A percentile compares a stretch with the other conserved stretches of the same genome.
These are phyloP conservation scores for Dictyostelium capitatum DNA, from an alignment of 78 protist species.

Conservation along the genomic window DNA sequence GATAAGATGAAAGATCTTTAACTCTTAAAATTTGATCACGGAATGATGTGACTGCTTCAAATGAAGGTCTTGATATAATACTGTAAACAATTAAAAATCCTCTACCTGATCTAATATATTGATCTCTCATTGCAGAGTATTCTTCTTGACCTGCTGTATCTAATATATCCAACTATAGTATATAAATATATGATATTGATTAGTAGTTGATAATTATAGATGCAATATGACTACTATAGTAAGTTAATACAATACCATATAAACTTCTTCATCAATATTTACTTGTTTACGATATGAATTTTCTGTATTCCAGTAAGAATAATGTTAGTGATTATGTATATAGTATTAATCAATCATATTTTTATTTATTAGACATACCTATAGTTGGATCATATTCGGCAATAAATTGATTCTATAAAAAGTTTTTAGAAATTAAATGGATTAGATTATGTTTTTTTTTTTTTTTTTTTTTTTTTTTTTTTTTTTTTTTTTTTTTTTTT, in stretches of 20 bases:
- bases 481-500: too few relatives aligned
- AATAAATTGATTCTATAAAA: constrained; percentile 77
- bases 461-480: too few relatives aligned
- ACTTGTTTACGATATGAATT: constrained; percentile 85
- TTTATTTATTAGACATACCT: constrained; percentile 27
- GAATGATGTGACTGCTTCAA: constrained; percentile 76
- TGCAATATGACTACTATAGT: too few relatives aligned
- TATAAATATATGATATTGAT: too few relatives aligned
- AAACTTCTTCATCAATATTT: constrained; percentile 80
- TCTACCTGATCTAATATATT: constrained; percentile 83
- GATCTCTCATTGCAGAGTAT: constrained; percentile 88
- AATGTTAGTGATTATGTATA: too few relatives aligned
- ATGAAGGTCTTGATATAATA: constrained; percentile 65
- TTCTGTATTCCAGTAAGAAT: constrained; percentile 12
- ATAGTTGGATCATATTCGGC: constrained; percentile 91
- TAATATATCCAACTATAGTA: constrained; percentile 87
- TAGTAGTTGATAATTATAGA: too few relatives aligned
- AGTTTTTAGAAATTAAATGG: too few relatives aligned
- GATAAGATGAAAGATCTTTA: constrained; percentile 70
- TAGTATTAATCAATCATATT: too few relatives aligned
- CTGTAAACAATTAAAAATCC: constrained; percentile 84
- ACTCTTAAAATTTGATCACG: constrained; percentile 75
- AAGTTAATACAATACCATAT: too few relatives aligned
- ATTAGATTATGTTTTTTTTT: too few relatives aligned
- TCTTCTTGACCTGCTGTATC: constrained; percentile 94